Evolutionary conservation across 2,329 filamentous ascomycete genomes (phyloP).

Genomic region (Ophiostoma perfectum): DNA sequence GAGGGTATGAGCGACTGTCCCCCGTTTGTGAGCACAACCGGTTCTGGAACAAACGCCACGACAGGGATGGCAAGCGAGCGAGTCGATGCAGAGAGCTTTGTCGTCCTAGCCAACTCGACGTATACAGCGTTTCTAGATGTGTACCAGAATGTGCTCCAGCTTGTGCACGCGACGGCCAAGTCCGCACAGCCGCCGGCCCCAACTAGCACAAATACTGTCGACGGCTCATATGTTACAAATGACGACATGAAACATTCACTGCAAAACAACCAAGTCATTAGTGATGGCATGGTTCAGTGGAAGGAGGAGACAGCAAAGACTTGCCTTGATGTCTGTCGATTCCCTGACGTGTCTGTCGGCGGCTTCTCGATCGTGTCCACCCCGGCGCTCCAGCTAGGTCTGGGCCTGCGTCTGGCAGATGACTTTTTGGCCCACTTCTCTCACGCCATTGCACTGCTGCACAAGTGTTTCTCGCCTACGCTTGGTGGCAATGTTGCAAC

Average conservation of each 20-base stretch:
- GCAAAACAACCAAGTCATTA: neutral
- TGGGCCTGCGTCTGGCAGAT: constrained; percentile 40
- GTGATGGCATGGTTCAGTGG: neutral
- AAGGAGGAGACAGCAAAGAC: constrained; percentile 23
- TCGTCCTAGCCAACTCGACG: constrained; percentile 37
- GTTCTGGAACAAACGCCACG: neutral
- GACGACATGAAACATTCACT: constrained; percentile 13
- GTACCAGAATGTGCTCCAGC: constrained; percentile 38
- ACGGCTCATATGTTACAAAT: constrained; percentile 4
- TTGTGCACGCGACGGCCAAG: constrained; percentile 29
- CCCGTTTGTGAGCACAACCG: neutral
- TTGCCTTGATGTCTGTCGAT: constrained; percentile 36
- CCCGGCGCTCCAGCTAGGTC: constrained; percentile 39
- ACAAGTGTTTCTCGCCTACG: constrained; percentile 9
- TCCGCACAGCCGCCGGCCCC: neutral
- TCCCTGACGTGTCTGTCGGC: constrained; percentile 40
- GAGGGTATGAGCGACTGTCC: constrained; percentile 1
- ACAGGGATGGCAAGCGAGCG: neutral
- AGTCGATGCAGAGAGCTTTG: constrained; percentile 17
- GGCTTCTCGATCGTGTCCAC: constrained; percentile 39
- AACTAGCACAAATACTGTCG: neutral
- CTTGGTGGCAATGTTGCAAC: neutral
- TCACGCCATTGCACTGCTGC: constrained; percentile 1
- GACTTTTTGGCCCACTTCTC: constrained; percentile 37
- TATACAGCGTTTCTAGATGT: constrained; percentile 40